A percentile compares a stretch with the other conserved stretches of the same genome.
These are phyloP conservation scores for Fusarium nanum DNA, from an alignment of 2,329 filamentous ascomycete genomes.

Conservation along the genomic window DNA sequence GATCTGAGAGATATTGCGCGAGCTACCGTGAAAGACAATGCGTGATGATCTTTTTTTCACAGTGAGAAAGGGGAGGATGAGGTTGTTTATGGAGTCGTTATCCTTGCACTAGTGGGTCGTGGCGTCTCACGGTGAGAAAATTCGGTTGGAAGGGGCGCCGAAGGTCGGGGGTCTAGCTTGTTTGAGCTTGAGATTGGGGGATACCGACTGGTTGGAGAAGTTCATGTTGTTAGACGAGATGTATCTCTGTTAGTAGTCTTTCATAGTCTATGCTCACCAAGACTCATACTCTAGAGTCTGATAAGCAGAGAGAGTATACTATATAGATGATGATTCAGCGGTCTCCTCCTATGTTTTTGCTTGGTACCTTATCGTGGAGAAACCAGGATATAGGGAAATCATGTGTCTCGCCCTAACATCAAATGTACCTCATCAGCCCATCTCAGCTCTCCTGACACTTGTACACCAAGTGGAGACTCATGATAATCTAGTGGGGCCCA, in stretches of 20 bases:
- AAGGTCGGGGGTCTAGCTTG: not conserved
- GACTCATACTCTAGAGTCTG: no score
- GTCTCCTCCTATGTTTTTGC: no score
- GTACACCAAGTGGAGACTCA: slow-evolving; percentile 14
- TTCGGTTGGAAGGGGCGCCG: not conserved
- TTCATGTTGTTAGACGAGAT: not conserved
- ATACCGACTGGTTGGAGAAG: not conserved
- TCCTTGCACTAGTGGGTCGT: not conserved
- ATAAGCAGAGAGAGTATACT: no score
- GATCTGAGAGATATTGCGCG: not conserved
- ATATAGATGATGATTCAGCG: no score
- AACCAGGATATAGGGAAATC: no score
- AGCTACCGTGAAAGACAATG: slow-evolving; percentile 14
- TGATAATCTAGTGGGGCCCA: slow-evolving; percentile 13
- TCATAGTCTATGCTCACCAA: rapidly evolving
- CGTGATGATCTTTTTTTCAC: slow-evolving; percentile 32
- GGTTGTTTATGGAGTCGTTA: not conserved
- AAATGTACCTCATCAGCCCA: not conserved
- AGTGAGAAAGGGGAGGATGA: slow-evolving; percentile 23
- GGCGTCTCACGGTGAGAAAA: not conserved
- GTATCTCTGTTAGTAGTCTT: not conserved
- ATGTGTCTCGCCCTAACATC: not conserved
- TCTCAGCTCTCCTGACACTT: not conserved
- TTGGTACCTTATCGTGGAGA: no score
- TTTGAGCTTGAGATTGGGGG: not conserved